Evolutionary conservation across 768 basidiomycete species (phyloP).

Genomic region (Russula sp.): DNA sequence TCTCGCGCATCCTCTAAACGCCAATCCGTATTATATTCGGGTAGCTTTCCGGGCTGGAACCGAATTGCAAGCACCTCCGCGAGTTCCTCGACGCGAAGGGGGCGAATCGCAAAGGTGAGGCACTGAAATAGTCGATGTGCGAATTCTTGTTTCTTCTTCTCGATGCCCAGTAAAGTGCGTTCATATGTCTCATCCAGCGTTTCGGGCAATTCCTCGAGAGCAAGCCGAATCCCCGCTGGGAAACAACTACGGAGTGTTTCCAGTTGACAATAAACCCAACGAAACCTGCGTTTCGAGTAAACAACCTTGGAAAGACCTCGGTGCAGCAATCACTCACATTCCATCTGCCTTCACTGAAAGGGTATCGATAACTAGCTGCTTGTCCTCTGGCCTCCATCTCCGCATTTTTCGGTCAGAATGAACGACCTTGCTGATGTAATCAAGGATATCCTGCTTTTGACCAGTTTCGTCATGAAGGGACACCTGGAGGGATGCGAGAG

Average conservation of each 20-base stretch:
- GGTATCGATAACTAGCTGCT: background rate
- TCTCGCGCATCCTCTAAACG: background rate
- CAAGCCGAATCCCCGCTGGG: background rate
- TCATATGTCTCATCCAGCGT: conserved; percentile 8
- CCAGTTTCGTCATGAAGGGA: conserved; percentile 2
- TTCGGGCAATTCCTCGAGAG: background rate
- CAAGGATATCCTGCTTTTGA: background rate
- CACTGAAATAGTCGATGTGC: conserved; percentile 3
- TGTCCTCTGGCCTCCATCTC: background rate
- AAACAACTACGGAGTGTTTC: background rate
- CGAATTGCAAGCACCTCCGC: conserved; percentile 6
- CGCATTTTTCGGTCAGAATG: conserved; percentile 1
- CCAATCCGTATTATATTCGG: background rate
- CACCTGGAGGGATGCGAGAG: background rate
- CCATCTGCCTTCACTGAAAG: conserved; percentile 9
- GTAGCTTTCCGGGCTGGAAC: background rate
- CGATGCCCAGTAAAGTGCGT: background rate
- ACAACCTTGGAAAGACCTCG: background rate
- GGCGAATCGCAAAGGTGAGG: background rate
- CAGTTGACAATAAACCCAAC: conserved; percentile 5
- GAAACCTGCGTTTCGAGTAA: background rate
- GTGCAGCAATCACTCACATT: background rate
- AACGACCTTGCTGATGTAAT: background rate
- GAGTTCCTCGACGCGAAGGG: background rate
- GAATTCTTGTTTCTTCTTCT: background rate